A percentile compares a stretch with the other conserved stretches of the same genome.
Evolutionary conservation across 75 land plant species (phyloP).

Genomic region (Adiantum capillusveneris): DNA sequence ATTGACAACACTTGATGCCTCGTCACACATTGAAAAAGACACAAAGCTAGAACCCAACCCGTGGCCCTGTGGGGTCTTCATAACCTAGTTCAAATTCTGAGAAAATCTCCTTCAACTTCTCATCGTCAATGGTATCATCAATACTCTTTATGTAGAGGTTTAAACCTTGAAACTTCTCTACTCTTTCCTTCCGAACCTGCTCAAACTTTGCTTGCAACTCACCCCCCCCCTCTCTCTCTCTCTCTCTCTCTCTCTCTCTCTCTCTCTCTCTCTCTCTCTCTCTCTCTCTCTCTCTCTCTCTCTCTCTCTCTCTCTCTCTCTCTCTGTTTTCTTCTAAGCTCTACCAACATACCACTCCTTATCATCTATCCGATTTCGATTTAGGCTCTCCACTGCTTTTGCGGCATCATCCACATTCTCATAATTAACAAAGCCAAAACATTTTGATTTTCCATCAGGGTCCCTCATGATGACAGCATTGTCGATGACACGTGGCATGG

Average conservation of each 20-base stretch:
- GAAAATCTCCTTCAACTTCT: too few species aligned
- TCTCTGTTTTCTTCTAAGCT: background rate
- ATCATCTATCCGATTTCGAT: slow-evolving; percentile 27
- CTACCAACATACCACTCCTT: slow-evolving; percentile 25
- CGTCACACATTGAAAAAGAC: too few species aligned
- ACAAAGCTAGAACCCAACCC: too few species aligned
- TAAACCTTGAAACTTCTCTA: too few species aligned
- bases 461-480: slow-evolving; percentile 39
- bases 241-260: slow-evolving; percentile 8
- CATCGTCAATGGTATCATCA: too few species aligned
- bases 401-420: slow-evolving; percentile 34
- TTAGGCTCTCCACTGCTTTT: slow-evolving; percentile 28
- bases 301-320: slow-evolving; percentile 7
- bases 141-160: too few species aligned
- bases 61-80: too few species aligned
- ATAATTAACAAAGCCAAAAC: slow-evolving; percentile 34
- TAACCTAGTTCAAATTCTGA: too few species aligned
- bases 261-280: slow-evolving; percentile 8
- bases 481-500: too few species aligned
- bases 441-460: slow-evolving; percentile 29
- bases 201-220: too few species aligned
- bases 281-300: slow-evolving; percentile 6
- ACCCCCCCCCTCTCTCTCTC: slow-evolving; percentile 1
- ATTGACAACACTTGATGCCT: too few species aligned
- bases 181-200: too few species aligned